Percentiles rank a stretch among this genome's conserved stretches.
These are phyloP conservation scores for Vigna trinervia DNA, from an alignment of 306 rosid species.

Conservation along the genomic window DNA sequence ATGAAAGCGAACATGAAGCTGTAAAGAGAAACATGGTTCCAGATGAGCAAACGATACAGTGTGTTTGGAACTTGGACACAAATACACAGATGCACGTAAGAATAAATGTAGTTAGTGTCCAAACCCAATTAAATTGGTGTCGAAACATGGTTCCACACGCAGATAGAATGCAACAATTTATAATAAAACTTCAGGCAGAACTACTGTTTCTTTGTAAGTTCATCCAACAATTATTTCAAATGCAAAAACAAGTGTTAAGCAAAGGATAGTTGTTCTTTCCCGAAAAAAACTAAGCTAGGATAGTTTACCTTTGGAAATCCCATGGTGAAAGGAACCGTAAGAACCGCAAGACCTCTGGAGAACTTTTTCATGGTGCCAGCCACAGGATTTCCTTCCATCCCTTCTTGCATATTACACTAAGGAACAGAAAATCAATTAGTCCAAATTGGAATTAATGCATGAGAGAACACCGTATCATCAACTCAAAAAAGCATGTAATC, in stretches of 20 bases:
- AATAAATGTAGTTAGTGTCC: background rate
- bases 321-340: slow-evolving; percentile 89
- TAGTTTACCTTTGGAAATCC: slow-evolving; percentile 78
- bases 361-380: slow-evolving; percentile 82
- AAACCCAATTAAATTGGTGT: background rate
- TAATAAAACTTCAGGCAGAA: slow-evolving; percentile 22
- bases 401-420: slow-evolving; percentile 90
- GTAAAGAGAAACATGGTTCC: background rate
- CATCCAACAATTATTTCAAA: slow-evolving; percentile 18
- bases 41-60: background rate
- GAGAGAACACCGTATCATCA: slow-evolving; percentile 8
- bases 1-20: slow-evolving; percentile 9
- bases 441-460: slow-evolving; percentile 4
- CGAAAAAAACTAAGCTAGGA: slow-evolving; percentile 8
- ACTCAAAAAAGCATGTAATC: slow-evolving; percentile 24
- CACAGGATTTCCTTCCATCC: slow-evolving; percentile 90
- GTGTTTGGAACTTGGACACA: background rate
- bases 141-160: background rate
- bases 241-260: slow-evolving; percentile 28
- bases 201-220: slow-evolving; percentile 11
- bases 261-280: slow-evolving; percentile 12
- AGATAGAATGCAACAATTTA: slow-evolving; percentile 25
- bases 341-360: slow-evolving; percentile 82
- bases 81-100: background rate
- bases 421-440: slow-evolving; percentile 36